These are phyloP conservation scores for Skeletonema menzelii DNA, from an alignment of 108 stramenopile species.

Conservation along the genomic window DNA sequence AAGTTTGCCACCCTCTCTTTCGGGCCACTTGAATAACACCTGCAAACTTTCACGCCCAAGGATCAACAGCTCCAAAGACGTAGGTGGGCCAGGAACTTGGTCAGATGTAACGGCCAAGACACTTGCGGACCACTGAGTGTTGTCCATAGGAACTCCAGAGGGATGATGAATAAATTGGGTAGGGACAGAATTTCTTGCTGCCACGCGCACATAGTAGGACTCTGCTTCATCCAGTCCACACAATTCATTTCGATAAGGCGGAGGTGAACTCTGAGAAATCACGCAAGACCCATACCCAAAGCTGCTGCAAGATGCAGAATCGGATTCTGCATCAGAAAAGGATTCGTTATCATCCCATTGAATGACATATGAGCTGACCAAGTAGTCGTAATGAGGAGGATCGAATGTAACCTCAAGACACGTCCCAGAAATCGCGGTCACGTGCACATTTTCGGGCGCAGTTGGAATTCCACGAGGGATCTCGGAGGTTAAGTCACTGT, in stretches of 20 bases:
- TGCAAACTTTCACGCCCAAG: slow-evolving; percentile 45
- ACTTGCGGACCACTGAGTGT: slow-evolving; percentile 54
- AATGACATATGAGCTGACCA: slow-evolving; percentile 58
- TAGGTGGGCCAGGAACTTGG: slow-evolving; percentile 65
- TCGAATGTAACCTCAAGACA: slow-evolving; percentile 55
- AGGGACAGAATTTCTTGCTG: slow-evolving; percentile 62
- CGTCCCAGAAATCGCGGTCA: slow-evolving; percentile 26
- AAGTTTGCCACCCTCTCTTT: slow-evolving; percentile 56
- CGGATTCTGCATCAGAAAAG: slow-evolving; percentile 44
- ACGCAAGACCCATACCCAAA: slow-evolving; percentile 56
- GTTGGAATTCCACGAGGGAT: slow-evolving; percentile 38
- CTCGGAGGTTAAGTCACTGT: slow-evolving; percentile 26
- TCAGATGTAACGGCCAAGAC: slow-evolving; percentile 43
- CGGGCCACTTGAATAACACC: slow-evolving; percentile 58
- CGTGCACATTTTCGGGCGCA: slow-evolving; percentile 26
- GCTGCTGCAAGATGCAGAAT: slow-evolving; percentile 47
- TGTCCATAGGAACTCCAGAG: slow-evolving; percentile 51
- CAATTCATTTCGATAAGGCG: slow-evolving; percentile 53
- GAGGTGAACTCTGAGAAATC: slow-evolving; percentile 38
- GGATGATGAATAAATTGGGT: slow-evolving; percentile 50
- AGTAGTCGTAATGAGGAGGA: slow-evolving; percentile 55
- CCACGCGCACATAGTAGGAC: slow-evolving; percentile 66
- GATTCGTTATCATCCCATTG: slow-evolving; percentile 67
- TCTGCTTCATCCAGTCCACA: slow-evolving; percentile 48
- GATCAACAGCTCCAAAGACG: slow-evolving; percentile 36